These are phyloP conservation scores for Penicillium sp. DNA, from an alignment of 2,329 filamentous ascomycete species.

Conservation along the genomic window DNA sequence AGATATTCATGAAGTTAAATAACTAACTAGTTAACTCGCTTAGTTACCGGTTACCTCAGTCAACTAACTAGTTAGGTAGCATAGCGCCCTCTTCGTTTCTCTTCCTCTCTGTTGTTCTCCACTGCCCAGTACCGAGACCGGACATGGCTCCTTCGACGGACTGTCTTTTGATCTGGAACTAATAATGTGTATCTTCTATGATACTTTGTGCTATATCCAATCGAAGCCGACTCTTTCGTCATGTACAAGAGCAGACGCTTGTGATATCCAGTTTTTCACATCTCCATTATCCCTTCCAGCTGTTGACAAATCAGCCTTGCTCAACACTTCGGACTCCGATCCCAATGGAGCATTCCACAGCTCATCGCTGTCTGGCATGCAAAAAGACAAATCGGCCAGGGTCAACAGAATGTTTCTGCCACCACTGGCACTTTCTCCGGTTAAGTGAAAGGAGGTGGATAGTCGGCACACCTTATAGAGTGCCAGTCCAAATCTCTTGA, in stretches of 20 bases:
- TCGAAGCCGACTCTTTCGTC: conserved; percentile 9
- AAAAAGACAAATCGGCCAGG: conserved; percentile 21
- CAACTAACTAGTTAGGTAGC: too few species aligned
- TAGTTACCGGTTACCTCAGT: too few species aligned
- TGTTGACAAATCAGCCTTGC: neutral
- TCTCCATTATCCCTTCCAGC: conserved; percentile 11
- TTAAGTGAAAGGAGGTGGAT: neutral
- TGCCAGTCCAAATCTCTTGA: conserved; percentile 26
- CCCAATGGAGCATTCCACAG: conserved; percentile 13
- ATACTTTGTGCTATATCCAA: conserved; percentile 7
- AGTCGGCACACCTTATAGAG: conserved; percentile 24
- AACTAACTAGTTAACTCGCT: too few species aligned
- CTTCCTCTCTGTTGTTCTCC: too few species aligned
- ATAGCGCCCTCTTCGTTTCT: too few species aligned
- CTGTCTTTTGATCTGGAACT: too few species aligned
- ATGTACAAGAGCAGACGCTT: conserved; percentile 5
- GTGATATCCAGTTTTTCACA: conserved; percentile 16
- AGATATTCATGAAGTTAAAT: too few species aligned
- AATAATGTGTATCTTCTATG: too few species aligned
- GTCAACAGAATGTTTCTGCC: conserved; percentile 11
- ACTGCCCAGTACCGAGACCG: too few species aligned
- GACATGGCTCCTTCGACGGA: too few species aligned
- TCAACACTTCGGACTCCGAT: neutral
- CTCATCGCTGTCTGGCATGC: conserved; percentile 22
- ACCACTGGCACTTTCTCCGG: neutral